phyloP scores from a whole-genome alignment of 2,329 filamentous ascomycete genomes.

The Ophiostoma perfectum region DNA sequence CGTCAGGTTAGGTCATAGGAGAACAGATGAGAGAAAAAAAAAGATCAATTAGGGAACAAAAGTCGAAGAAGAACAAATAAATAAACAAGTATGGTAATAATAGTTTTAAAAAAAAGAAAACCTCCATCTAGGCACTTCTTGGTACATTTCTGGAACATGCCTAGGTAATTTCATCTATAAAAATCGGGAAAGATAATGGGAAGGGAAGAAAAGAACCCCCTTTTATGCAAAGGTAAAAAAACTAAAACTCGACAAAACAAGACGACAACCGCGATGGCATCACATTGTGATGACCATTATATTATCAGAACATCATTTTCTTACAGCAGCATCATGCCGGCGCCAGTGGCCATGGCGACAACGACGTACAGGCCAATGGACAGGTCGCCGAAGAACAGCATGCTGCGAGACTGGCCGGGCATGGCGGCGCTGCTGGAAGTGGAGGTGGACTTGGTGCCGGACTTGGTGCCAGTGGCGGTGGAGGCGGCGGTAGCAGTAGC shows the following conservation, averaged over 20 bases:
- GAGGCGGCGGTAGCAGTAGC: constrained; percentile 46
- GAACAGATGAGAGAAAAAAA: not conserved
- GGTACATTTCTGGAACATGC: constrained; percentile 10
- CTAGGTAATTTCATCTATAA: constrained; percentile 15
- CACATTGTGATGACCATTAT: not conserved
- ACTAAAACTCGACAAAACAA: constrained; percentile 9
- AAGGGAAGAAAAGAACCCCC: not conserved
- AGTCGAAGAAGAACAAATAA: not conserved
- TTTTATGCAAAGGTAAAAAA: constrained; percentile 8
- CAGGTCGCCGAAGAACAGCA: constrained; percentile 45
- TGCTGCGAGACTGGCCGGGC: constrained; percentile 35
- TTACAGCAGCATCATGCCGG: constrained; percentile 51
- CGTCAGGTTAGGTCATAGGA: not conserved
- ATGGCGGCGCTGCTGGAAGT: constrained; percentile 36
- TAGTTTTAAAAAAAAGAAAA: constrained; percentile 10
- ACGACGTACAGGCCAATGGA: constrained; percentile 48
- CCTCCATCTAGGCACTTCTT: constrained; percentile 14
- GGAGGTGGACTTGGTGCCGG: constrained; percentile 26
- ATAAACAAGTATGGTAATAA: not conserved
- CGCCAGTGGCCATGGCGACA: constrained; percentile 49
- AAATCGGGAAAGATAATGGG: constrained; percentile 1
- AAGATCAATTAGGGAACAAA: constrained; percentile 4
- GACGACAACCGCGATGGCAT: constrained; percentile 6
- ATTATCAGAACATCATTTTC: not conserved
- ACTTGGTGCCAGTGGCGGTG: constrained; percentile 32